These are phyloP conservation scores for Barnettozyma californica DNA, from an alignment of 805 yeast genomes.

Conservation along the genomic window DNA sequence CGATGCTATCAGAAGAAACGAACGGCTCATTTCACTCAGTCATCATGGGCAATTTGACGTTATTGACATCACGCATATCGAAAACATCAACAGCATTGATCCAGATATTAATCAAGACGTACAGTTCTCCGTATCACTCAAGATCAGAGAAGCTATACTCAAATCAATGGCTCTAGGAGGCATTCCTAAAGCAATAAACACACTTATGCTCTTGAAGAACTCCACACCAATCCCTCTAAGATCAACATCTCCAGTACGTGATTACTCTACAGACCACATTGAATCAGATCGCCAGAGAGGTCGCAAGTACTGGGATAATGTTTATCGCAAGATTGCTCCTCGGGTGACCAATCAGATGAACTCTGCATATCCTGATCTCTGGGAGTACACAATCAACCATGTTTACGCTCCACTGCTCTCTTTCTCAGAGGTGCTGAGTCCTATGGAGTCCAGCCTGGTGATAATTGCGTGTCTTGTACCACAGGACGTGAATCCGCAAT, in stretches of 20 bases:
- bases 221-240: conserved; percentile 55
- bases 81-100: conserved; percentile 5
- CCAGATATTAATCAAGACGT: conserved; percentile 5
- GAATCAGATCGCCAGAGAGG: conserved; percentile 41
- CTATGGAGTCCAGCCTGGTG: conserved; percentile 70
- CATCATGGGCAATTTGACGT: conserved; percentile 9
- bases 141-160: conserved; percentile 70
- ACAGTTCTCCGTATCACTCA: conserved; percentile 37
- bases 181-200: conserved; percentile 78
- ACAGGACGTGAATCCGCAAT: conserved; percentile 88
- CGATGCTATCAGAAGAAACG: conserved; percentile 15
- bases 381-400: conserved; percentile 63
- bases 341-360: conserved; percentile 65
- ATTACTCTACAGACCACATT: conserved; percentile 29
- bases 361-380: conserved; percentile 80
- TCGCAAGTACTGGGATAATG: conserved; percentile 58
- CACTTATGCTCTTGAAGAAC: conserved; percentile 57
- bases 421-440: conserved; percentile 52
- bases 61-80: conserved; percentile 19
- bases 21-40: conserved; percentile 13
- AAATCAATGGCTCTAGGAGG: conserved; percentile 80
- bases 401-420: conserved; percentile 79
- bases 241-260: conserved; percentile 26
- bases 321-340: conserved; percentile 69
- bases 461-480: conserved; percentile 80